Evolutionary conservation across 805 yeast species (phyloP).

Genomic region (Saccharomyces mikatae): DNA sequence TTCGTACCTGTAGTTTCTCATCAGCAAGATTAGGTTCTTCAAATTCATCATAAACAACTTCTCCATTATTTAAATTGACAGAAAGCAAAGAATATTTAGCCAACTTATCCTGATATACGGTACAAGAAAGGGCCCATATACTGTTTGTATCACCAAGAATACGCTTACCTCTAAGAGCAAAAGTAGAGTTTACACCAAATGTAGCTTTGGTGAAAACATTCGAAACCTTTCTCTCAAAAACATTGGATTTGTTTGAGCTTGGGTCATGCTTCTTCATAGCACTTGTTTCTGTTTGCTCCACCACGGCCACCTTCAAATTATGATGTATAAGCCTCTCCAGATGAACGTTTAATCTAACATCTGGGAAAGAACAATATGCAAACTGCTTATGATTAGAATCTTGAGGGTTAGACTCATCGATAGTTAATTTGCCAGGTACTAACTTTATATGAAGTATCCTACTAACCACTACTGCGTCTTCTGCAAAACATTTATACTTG

Average conservation of each 20-base stretch:
- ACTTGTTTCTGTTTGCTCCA: slow-evolving; percentile 76
- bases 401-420: slow-evolving; percentile 42
- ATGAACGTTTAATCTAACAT: slow-evolving; percentile 63
- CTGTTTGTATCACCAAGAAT: slow-evolving; percentile 22
- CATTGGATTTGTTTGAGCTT: slow-evolving; percentile 39
- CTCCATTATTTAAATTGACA: slow-evolving; percentile 74
- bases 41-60: slow-evolving; percentile 64
- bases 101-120: slow-evolving; percentile 13
- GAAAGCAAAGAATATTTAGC: slow-evolving; percentile 27
- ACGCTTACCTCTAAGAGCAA: slow-evolving; percentile 44
- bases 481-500: slow-evolving; percentile 78
- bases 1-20: slow-evolving; percentile 64
- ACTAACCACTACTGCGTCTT: slow-evolving; percentile 71
- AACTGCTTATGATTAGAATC: slow-evolving; percentile 49
- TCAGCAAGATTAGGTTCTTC: slow-evolving; percentile 44
- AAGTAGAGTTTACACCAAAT: slow-evolving; percentile 35
- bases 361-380: slow-evolving; percentile 84
- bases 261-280: slow-evolving; percentile 48
- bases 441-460: slow-evolving; percentile 60
- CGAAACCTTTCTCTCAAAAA: slow-evolving; percentile 63
- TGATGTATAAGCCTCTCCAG: slow-evolving; percentile 59
- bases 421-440: slow-evolving; percentile 56
- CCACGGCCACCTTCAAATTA: slow-evolving; percentile 81
- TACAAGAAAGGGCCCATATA: slow-evolving; percentile 20
- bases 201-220: slow-evolving; percentile 79